phyloP scores from a whole-genome alignment of 805 yeast genomes.

The Kodamaea jinghongensis region DNA sequence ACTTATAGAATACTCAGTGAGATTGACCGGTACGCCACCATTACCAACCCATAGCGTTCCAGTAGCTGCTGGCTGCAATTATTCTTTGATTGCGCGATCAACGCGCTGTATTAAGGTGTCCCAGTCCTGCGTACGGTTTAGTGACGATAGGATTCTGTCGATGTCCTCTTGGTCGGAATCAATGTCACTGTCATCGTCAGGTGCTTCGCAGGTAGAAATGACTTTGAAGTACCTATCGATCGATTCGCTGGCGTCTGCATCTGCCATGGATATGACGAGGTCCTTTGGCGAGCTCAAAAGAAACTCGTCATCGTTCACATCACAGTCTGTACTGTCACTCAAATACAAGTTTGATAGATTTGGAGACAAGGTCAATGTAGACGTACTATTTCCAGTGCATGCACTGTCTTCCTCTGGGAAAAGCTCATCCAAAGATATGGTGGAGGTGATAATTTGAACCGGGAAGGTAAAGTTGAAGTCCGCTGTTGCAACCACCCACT shows the following conservation, averaged over 20 bases:
- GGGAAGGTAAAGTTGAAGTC: constrained; percentile 34
- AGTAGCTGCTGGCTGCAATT: constrained; percentile 1
- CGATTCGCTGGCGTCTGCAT: too few species aligned
- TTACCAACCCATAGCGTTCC: neutral
- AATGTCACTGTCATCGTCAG: constrained; percentile 10
- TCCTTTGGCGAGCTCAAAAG: constrained; percentile 2
- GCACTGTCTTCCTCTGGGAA: neutral
- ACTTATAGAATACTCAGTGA: constrained; percentile 47
- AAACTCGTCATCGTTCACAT: neutral
- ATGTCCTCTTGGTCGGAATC: constrained; percentile 24
- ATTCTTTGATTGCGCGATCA: constrained; percentile 13
- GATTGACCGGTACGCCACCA: constrained; percentile 39
- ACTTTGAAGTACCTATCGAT: too few species aligned
- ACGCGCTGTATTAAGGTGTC: constrained; percentile 16
- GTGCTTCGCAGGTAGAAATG: too few species aligned
- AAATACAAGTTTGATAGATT: constrained; percentile 2
- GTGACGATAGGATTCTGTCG: constrained; percentile 8
- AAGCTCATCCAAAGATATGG: constrained; percentile 1
- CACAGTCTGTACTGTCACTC: neutral
- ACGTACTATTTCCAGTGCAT: neutral
- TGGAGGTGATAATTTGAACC: constrained; percentile 31
- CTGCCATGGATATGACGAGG: neutral
- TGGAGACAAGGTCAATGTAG: constrained; percentile 3
- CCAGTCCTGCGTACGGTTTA: constrained; percentile 11
- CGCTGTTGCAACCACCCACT: constrained; percentile 43